These are phyloP conservation scores for Dacryopinax primogenitus DNA, from an alignment of 768 basidiomycete species.

Conservation along the genomic window DNA sequence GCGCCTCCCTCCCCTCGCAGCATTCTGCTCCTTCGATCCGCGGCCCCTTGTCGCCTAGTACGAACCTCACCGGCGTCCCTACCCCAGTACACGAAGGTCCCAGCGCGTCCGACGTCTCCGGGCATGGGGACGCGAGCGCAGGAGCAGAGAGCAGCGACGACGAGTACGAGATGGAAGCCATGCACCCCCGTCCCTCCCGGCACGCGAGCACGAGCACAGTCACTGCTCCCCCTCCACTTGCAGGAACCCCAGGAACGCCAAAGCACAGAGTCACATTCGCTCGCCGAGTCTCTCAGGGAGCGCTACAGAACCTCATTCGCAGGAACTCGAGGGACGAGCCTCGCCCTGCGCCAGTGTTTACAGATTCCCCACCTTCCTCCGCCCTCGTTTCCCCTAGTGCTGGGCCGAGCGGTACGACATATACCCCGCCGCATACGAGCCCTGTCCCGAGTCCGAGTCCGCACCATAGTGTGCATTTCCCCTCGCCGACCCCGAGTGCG, in stretches of 20 bases:
- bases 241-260: not conserved
- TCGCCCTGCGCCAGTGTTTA: not conserved
- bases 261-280: not conserved
- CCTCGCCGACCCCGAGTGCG: not conserved
- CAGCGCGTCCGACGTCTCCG: not conserved
- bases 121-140: not conserved
- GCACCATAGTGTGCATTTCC: slow-evolving; percentile 4
- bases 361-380: not conserved
- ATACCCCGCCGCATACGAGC: not conserved
- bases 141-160: not conserved
- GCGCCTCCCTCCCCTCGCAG: slow-evolving; percentile 4
- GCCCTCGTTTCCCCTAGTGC: not conserved
- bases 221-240: not conserved
- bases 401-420: not conserved
- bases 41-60: not conserved
- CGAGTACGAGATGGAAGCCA: not conserved
- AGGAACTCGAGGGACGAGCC: slow-evolving; percentile 1
- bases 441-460: not conserved
- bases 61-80: not conserved
- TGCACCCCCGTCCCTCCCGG: not conserved
- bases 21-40: not conserved
- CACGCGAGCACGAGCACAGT: not conserved
- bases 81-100: not conserved
- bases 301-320: not conserved
- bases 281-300: not conserved